A percentile compares a stretch with the other conserved stretches of the same genome.
Evolutionary conservation across 805 yeast genomes (phyloP).

Genomic region (Teunomyces gatunensis): DNA sequence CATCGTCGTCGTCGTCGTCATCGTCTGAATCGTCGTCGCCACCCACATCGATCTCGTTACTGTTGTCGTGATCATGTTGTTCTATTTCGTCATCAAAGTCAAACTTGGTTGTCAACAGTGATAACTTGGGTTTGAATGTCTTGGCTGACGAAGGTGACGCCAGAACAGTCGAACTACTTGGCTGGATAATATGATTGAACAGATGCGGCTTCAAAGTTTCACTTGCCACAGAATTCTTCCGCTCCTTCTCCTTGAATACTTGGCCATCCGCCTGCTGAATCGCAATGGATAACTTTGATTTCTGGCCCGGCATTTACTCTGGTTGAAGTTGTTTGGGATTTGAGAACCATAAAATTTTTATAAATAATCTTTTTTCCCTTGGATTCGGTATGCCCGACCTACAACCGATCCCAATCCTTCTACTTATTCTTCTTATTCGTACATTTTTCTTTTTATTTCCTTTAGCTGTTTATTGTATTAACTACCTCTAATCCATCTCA

Average conservation of each 20-base stretch:
- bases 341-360: neutral
- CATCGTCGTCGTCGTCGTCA: slow-evolving; percentile 21
- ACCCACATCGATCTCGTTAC: slow-evolving; percentile 6
- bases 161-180: slow-evolving; percentile 27
- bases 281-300: slow-evolving; percentile 44
- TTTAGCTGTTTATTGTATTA: neutral
- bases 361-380: neutral
- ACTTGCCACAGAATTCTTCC: slow-evolving; percentile 1
- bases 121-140: slow-evolving; percentile 34
- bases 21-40: slow-evolving; percentile 12
- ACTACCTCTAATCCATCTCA: slow-evolving; percentile 30
- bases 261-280: slow-evolving; percentile 38
- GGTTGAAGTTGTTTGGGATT: neutral
- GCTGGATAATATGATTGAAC: slow-evolving; percentile 19
- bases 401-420: neutral
- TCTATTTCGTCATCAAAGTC: slow-evolving; percentile 12
- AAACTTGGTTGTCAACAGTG: slow-evolving; percentile 38
- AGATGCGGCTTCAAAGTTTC: slow-evolving; percentile 10
- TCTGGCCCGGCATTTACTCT: slow-evolving; percentile 23
- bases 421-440: neutral
- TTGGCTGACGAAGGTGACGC: slow-evolving; percentile 33
- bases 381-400: neutral
- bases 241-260: slow-evolving; percentile 9
- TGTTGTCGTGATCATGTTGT: slow-evolving; percentile 6
- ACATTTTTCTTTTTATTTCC: neutral